These are phyloP conservation scores for Penicillium bialowiezense DNA, from an alignment of 495 filamentous ascomycete genomes.

Conservation along the genomic window DNA sequence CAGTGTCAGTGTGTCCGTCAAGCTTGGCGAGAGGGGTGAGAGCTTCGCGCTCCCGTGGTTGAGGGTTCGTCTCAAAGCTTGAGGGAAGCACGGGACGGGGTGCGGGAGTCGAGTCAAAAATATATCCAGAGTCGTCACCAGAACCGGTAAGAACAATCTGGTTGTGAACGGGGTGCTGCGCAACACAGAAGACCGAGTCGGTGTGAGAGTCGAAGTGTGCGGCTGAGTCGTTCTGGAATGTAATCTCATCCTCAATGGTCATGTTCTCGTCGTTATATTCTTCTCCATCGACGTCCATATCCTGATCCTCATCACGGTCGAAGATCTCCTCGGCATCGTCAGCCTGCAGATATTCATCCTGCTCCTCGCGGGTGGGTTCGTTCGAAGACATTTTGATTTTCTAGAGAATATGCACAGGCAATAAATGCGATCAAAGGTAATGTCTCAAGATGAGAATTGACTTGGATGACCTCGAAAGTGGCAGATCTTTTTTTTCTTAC, in stretches of 20 bases:
- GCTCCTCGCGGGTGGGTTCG: constrained; percentile 47
- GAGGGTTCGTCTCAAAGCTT: constrained; percentile 68
- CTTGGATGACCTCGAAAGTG: too few relatives aligned
- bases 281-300: constrained; percentile 53
- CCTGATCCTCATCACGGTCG: constrained; percentile 64
- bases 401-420: background rate
- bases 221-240: constrained; percentile 81
- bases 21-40: constrained; percentile 64
- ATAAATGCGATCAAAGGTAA: too few relatives aligned
- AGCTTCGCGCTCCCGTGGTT: constrained; percentile 55
- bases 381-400: constrained; percentile 44
- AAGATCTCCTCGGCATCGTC: constrained; percentile 72
- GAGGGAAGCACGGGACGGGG: constrained; percentile 65
- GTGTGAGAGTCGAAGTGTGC: constrained; percentile 88
- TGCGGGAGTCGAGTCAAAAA: constrained; percentile 69
- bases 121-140: constrained; percentile 77
- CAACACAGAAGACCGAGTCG: constrained; percentile 89
- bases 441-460: too few relatives aligned
- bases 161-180: constrained; percentile 79
- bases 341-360: constrained; percentile 61
- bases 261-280: constrained; percentile 51
- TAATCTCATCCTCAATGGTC: constrained; percentile 64
- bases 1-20: constrained; percentile 84
- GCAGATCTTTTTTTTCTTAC: constrained; percentile 20
- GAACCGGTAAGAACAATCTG: constrained; percentile 84